Conservation (phyloP, 176 grass and related monocot species). For the Carex kokanica region DNA sequence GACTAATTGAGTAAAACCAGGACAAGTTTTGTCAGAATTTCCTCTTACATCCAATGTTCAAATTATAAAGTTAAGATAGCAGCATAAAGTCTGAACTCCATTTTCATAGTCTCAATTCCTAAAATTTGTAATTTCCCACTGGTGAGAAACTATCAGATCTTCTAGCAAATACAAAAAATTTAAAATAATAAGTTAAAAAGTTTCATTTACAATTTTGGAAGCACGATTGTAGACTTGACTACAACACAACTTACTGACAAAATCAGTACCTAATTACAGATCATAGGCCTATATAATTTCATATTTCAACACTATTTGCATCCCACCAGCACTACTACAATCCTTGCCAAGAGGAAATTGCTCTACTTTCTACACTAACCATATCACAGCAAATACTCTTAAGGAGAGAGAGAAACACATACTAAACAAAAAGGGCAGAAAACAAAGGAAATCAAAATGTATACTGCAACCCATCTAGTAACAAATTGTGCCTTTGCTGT, state of each 20-base stretch:
- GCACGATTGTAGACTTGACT: background rate
- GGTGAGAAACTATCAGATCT: background rate
- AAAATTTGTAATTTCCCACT: background rate
- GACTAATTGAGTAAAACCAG: background rate
- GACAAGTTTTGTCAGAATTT: background rate
- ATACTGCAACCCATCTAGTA: constrained; percentile 25
- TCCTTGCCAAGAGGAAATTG: background rate
- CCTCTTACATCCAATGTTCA: background rate
- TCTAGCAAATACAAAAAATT: background rate
- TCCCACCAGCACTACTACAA: background rate
- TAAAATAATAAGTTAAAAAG: background rate
- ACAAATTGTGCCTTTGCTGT: constrained; percentile 17
- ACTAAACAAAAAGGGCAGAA: background rate
- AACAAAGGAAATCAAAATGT: constrained; percentile 3
- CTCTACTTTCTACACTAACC: constrained; percentile 4
- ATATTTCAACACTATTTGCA: background rate
- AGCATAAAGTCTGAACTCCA: background rate
- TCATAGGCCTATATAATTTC: background rate
- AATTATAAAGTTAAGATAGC: background rate
- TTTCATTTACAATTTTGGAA: background rate
- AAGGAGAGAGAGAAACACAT: background rate
- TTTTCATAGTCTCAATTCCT: background rate
- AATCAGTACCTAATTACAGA: constrained; percentile 12
- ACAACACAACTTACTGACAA: background rate
- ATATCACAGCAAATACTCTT: constrained; percentile 1